Base-by-base conservation (phyloP, 1,139 yeast species). In the Candida sojae region DNA sequence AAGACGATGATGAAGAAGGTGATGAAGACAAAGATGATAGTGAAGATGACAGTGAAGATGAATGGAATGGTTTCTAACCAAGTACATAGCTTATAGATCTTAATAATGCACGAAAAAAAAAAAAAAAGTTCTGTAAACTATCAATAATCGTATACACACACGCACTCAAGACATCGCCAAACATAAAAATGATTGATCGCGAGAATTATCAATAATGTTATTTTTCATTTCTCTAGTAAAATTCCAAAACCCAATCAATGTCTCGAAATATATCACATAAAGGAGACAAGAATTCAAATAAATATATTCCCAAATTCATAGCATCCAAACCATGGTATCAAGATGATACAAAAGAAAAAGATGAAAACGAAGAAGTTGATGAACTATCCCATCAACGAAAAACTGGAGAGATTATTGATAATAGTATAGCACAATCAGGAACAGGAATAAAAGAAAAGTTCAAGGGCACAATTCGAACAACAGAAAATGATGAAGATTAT, bases 401-500 rank as follows among this genome's bases (percentile, higher is more conserved):
- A 42, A 56, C 58, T 21, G 44, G 49, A 21, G 66, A 59, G 34
- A 53, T 61, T 21, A 49, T 60, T 10, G 73, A 70, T 49, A 62
- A 66, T 47, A 67, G 73, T 50, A 52, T 59, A 33, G 67, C 75
- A 4, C 58, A 58, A 47, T 56, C 66, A 1, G 75, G 76, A 0
- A 47, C 48, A 8, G 79, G 77, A 0, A 71, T 73, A 23, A 55
- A 53, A 25, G 79, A 73, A 49, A 58, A 57, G n/a, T 59, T 57
- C 39, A 43, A 45, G 33, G 60, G 60, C 11, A 53, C 54, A 31
- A 44, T 49, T 5, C 41, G 53, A 37, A 37, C 51, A 2, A 44
- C 55, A 4, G 70, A 64, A 56, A 76, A 67, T 50, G 70, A 57
- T 47, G 76, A 77, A 5, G 79, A 74, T 45, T 83, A 80, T 66